Percentiles rank a stretch among this genome's conserved stretches.
These are phyloP conservation scores for Pyrenula massariospora DNA, from an alignment of 495 filamentous ascomycete genomes.

Conservation along the genomic window DNA sequence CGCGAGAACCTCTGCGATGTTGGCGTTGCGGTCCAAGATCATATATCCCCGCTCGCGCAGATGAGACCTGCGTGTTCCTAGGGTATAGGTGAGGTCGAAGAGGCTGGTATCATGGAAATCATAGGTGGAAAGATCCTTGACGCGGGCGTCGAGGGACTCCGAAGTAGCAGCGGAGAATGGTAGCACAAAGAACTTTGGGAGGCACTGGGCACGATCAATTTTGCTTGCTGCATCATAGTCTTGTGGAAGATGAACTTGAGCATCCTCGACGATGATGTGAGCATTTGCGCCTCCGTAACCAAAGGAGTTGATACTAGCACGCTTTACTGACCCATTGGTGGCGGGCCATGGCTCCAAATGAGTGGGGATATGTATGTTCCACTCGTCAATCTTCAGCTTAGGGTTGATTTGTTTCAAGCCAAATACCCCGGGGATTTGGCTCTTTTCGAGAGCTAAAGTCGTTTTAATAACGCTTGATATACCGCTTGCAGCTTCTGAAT, in stretches of 20 bases:
- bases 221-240: slow-evolving; percentile 4
- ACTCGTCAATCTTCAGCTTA: neutral
- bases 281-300: slow-evolving; percentile 29
- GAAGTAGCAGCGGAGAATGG: neutral
- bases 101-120: slow-evolving; percentile 3
- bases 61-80: slow-evolving; percentile 11
- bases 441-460: slow-evolving; percentile 12
- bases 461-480: slow-evolving; percentile 17
- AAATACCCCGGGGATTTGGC: slow-evolving; percentile 10
- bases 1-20: neutral
- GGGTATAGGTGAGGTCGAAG: slow-evolving; percentile 22
- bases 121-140: neutral
- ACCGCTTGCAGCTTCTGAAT: slow-evolving; percentile 16
- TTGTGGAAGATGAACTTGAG: slow-evolving; percentile 2
- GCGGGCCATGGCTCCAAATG: neutral
- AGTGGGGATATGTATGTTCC: neutral
- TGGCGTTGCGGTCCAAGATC: neutral
- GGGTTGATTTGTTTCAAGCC: slow-evolving; percentile 28
- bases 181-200: neutral
- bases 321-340: neutral
- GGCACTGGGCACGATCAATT: slow-evolving; percentile 5
- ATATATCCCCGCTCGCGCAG: neutral
- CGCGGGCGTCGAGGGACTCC: neutral
- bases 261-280: slow-evolving; percentile 12
- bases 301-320: slow-evolving; percentile 20